Percentiles rank a stretch among this genome's conserved stretches.
Conservation (phyloP, 2,329 filamentous ascomycete genomes). For the Microdochium trichocladiopsis region DNA sequence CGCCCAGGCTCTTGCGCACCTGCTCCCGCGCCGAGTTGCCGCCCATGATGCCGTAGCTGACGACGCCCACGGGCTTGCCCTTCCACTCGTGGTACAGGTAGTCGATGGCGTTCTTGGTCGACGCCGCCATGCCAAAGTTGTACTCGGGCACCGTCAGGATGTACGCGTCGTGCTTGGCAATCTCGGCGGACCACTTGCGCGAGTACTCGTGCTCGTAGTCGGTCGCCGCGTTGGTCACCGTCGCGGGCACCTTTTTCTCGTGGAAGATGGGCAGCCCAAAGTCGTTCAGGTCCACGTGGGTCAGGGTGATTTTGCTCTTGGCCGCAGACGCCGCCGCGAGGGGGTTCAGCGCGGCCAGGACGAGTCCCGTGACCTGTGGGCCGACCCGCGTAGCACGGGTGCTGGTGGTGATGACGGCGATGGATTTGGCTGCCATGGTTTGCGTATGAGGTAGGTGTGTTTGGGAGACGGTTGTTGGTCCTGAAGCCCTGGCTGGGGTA, state of each 20-base stretch:
- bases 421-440: constrained; percentile 17
- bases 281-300: constrained; percentile 25
- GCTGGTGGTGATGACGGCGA: constrained; percentile 29
- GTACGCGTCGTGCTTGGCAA: constrained; percentile 36
- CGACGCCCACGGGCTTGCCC: constrained; percentile 43
- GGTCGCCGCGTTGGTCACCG: constrained; percentile 5
- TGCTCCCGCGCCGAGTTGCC: constrained; percentile 23
- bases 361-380: constrained; percentile 22
- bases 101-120: constrained; percentile 55
- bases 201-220: constrained; percentile 32
- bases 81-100: constrained; percentile 53
- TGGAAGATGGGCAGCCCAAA: constrained; percentile 37
- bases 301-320: constrained; percentile 12
- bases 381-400: constrained; percentile 25
- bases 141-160: constrained; percentile 47
- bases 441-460: too few relatives aligned
- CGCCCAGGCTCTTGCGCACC: constrained; percentile 15
- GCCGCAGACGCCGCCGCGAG: constrained; percentile 4
- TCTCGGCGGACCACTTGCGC: constrained; percentile 34
- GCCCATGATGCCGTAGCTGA: constrained; percentile 45
- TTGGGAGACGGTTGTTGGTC: too few relatives aligned
- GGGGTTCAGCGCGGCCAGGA: constrained; percentile 18
- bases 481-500: too few relatives aligned
- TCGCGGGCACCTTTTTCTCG: constrained; percentile 30
- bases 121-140: constrained; percentile 46